Percentiles rank a stretch among this genome's conserved stretches.
phyloP scores from a whole-genome alignment of 345 rosid genomes.

The Gossypium ekmanianum region DNA sequence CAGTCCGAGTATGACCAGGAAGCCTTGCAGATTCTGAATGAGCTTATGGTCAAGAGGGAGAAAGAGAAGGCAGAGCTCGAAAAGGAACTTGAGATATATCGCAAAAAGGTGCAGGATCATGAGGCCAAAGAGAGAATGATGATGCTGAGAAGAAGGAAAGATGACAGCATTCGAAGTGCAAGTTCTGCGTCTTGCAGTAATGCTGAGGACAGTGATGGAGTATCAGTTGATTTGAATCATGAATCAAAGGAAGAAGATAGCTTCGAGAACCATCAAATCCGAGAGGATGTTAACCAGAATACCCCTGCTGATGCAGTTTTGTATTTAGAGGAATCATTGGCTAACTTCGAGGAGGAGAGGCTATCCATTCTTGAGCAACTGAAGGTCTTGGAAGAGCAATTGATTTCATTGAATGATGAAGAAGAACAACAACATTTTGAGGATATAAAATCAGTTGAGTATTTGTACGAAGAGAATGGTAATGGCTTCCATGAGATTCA shows the following conservation, averaged over 20 bases:
- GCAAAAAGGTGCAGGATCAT: constrained; percentile 59
- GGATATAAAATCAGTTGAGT: constrained; percentile 40
- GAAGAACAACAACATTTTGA: constrained; percentile 51
- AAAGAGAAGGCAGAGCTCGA: constrained; percentile 76
- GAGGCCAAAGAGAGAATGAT: constrained; percentile 62
- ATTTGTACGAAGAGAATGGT: constrained; percentile 35
- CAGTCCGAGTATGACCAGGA: constrained; percentile 95
- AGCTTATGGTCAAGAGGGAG: constrained; percentile 73
- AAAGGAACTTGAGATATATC: constrained; percentile 63
- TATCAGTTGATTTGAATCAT: constrained; percentile 48
- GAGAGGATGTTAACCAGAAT: constrained; percentile 32
- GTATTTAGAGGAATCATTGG: constrained; percentile 72
- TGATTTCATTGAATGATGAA: constrained; percentile 47
- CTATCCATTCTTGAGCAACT: constrained; percentile 80
- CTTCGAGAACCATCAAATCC: constrained; percentile 21
- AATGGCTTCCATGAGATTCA: constrained; percentile 34
- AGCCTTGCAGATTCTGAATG: constrained; percentile 87
- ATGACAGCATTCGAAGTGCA: constrained; percentile 35
- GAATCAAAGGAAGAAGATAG: constrained; percentile 43
- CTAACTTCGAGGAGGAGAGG: constrained; percentile 79
- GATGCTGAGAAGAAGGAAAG: constrained; percentile 46
- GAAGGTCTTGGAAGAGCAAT: constrained; percentile 82
- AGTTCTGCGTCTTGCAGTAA: constrained; percentile 59
- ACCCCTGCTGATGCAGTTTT: constrained; percentile 74
- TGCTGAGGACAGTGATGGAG: constrained; percentile 59